Evolutionary conservation across 331 rosid genomes (phyloP).

Genomic region (Rosa hybrid): DNA sequence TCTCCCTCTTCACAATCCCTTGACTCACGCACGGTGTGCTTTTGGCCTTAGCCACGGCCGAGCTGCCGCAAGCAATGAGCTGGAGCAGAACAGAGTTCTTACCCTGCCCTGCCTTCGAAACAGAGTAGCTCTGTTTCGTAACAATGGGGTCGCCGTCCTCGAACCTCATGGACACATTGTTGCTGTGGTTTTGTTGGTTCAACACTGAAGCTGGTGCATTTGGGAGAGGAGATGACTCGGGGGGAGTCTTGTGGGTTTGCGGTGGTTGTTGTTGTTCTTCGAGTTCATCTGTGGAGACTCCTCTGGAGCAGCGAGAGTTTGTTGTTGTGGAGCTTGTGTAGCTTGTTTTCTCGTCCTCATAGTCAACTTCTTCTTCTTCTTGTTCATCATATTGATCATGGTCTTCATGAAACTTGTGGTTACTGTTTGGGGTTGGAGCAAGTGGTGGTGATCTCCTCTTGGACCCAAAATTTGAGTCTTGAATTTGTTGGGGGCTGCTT

Average conservation of each 20-base stretch:
- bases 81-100: conserved; percentile 58
- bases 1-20: not conserved
- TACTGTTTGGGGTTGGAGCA: conserved; percentile 25
- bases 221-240: conserved; percentile 3
- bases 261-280: conserved; percentile 17
- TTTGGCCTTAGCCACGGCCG: conserved; percentile 45
- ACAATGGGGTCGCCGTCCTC: conserved; percentile 29
- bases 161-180: conserved; percentile 28
- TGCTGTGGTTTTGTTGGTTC: conserved; percentile 23
- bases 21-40: conserved; percentile 21
- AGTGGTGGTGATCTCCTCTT: conserved; percentile 32
- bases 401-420: not conserved
- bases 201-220: not conserved
- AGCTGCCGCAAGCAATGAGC: conserved; percentile 65
- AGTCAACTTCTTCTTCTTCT: conserved; percentile 42
- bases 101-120: conserved; percentile 22
- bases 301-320: conserved; percentile 80
- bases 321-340: conserved; percentile 70
- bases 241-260: conserved; percentile 6
- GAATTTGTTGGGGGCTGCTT: conserved; percentile 32
- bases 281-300: conserved; percentile 67
- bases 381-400: not conserved
- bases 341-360: conserved; percentile 57
- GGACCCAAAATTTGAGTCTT: conserved; percentile 22
- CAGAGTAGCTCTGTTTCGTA: not conserved